Evolutionary conservation across 495 filamentous ascomycete species (phyloP), one percentile per base, ranked within the genome.

Genomic region (Thozetella sp.): DNA sequence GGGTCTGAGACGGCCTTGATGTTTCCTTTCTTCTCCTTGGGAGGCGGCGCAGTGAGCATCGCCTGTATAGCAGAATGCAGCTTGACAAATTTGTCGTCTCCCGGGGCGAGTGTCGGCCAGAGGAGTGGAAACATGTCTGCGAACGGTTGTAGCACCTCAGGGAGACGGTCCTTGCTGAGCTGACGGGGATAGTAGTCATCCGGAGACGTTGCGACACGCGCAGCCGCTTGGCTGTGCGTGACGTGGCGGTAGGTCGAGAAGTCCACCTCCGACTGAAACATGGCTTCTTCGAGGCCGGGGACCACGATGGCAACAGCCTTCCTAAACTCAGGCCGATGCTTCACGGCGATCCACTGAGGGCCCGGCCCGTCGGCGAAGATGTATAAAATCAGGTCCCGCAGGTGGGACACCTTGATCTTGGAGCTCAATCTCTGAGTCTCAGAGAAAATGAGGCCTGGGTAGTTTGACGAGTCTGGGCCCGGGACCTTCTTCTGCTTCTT

Each of bases 221-320:
- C 69, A 26, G 66, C 58, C 26, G 65, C 64, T 58, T 76, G 58
- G 54, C 72, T 69, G 24, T 67, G 61, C 4, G 65, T 51, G 1
- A 71, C 56, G 1, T 67, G 70, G 27, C 74, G 73, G 64, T 76
- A 80, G 1, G 64, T 67, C 17, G 77, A 65, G 45, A 88, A 74
- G 30, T 85, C 73, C 3, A 91, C 81, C 13, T 76, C 81, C 22
- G 84, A 83, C 75, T 93, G 86, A 73, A 97, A 96, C 91, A 97
- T 94, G 26, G 86, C 90, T 63, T 89, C 84, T 71, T 97, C 93
- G 15, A 98, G 72, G 12, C 94, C 95, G 0, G 95, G 96, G 6
- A 96, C 90, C 90, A 98, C 94, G 58, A 98, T 74, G n/a, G 93
- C 85, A 17, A 97, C 95, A 22, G 93, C 88, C 71, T 93, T 96